Percentiles rank a stretch among this genome's conserved stretches.
phyloP scores from a whole-genome alignment of 2,329 filamentous ascomycete genomes.

The Berkeleyomyces basicola region DNA sequence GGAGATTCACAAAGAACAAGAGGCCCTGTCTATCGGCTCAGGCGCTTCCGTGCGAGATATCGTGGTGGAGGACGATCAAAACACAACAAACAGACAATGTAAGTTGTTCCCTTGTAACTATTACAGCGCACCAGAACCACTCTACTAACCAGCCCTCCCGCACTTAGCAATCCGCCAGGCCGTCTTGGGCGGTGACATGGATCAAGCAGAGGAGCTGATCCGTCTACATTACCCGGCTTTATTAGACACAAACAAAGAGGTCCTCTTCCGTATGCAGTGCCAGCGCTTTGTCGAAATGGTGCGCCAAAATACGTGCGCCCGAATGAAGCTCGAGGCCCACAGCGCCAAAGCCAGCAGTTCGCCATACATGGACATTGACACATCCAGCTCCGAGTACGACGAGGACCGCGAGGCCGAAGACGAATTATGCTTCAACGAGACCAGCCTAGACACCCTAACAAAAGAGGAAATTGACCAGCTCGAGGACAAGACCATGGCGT shows the following conservation, averaged over 20 bases:
- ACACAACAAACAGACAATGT: constrained; percentile 79
- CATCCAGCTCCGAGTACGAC: not conserved
- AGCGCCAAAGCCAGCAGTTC: not conserved
- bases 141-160: not conserved
- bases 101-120: constrained; percentile 21
- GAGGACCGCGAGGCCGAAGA: not conserved
- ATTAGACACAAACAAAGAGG: constrained; percentile 61
- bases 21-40: constrained; percentile 46
- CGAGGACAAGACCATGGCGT: constrained; percentile 54
- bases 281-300: constrained; percentile 95
- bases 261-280: constrained; percentile 76
- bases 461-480: constrained; percentile 28
- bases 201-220: constrained; percentile 71
- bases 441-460: not conserved
- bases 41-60: constrained; percentile 33
- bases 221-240: constrained; percentile 65
- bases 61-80: constrained; percentile 62
- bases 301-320: constrained; percentile 38
- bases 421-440: not conserved
- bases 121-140: too few species aligned
- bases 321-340: constrained; percentile 20
- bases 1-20: constrained; percentile 60
- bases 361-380: constrained; percentile 35
- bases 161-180: constrained; percentile 61
- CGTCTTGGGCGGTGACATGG: constrained; percentile 83